Base-by-base conservation (phyloP, 192 early-diverging fungal genomes). In the Phycomyces nitens region DNA sequence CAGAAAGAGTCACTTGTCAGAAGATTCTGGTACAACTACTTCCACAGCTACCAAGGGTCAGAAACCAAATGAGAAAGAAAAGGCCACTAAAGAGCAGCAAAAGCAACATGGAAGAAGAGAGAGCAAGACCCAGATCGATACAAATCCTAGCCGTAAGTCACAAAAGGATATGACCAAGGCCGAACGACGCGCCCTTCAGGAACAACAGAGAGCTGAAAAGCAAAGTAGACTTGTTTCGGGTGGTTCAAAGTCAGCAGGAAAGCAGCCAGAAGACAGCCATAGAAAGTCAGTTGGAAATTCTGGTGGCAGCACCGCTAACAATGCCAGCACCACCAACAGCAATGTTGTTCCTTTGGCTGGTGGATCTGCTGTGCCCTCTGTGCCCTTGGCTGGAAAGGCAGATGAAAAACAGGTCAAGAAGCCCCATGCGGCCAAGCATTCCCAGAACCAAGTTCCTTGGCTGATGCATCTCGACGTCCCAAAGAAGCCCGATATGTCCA, bases 141-240 rank as follows among this genome's bases (percentile, higher is more conserved):
- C 7, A 42, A 21, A 56, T 16, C 55, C 63, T 52, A 62, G 47
- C 18, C 66, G 65, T 49, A 80, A 75, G 42, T 40, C 58, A 9
- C 64, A 64, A 49, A 92, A 90, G 70, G 75, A 87, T 41, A 88
- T 93, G 90, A 94, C 91, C 22, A 96, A 94, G 63, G 91, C 91
- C 23, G 93, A 98, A 80, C 84, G 93, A 56, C 84, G 93, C 27
- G 94, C 86, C 15, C 59, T 89, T 56, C 93, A 96, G 71, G 91
- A 97, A 65, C 72, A 82, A 41, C 89, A 94, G 73, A 80, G 88
- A 34, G 86, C 84, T n/a, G 93, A 85, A 57, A 94, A 97, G 79
- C 60, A 81, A 68, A 80, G 65, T 38, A 73, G 77, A 27, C 63
- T 69, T 26, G 69, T 67, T 21, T 65, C 82, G 47, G 60, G 71